Base-by-base conservation (phyloP, 1,139 yeast species). In the Pichia sp. region DNA sequence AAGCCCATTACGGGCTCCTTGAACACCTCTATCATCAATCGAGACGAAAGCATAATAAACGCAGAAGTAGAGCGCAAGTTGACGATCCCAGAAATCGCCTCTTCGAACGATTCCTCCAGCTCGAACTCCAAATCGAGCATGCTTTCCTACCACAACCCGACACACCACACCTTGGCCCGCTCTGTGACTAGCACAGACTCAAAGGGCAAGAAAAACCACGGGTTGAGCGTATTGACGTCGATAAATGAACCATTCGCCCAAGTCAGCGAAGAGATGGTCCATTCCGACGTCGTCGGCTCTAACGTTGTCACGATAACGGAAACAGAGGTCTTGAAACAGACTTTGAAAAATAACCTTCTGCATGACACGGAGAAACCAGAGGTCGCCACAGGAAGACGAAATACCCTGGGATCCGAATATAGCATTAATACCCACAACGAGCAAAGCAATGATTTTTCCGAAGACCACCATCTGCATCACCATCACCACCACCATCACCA, bases 161-260 rank as follows among this genome's bases (percentile, higher is more conserved):
- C 12, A 13, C 49, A 25, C 23, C 37, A 23, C 16, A 30, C 31
- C 4, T 41, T 36, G 22, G 36, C 48, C 3, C 28, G 36, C 10
- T 46, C 48, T 19, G 16, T 46, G 12, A 19, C 43, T 19, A 37
- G 48, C 25, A 46, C 48, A n/a, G 48, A 39, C 12, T 37, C 48
- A 13, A 37, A 39, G 34, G 49, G 45, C 34, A 52, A 44, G 4
- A 47, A 49, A n/a, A 43, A 43, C 4, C 55, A 54, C 42, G 59
- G 59, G 9, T 51, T 56, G 18, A 56, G 55, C 18, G 59, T 56
- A 4, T 19, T 54, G 13, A 56, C 59, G 2, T 42, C 56, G 5
- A 51, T 51, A 25, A 46, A 44, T 8, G 56, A 47, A 13, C 58
- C 59, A 7, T 41, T 40, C 21, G 49, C 55, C 6, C 34, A 50